Conservation (phyloP, 495 filamentous ascomycete species). For the Penicillium coffeae region DNA sequence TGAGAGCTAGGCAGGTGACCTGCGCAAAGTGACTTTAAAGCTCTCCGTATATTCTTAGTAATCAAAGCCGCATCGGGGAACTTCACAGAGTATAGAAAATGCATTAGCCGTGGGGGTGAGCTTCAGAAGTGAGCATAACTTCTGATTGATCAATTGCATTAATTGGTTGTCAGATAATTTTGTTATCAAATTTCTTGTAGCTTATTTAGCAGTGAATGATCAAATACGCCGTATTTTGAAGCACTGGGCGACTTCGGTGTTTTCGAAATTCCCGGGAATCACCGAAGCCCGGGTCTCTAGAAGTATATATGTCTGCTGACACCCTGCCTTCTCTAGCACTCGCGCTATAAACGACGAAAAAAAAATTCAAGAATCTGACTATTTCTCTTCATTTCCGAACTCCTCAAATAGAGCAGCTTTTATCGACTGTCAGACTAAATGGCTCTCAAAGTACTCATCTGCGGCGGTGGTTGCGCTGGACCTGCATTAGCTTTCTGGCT, state of each 20-base stretch:
- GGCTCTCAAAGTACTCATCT: slow-evolving; percentile 27
- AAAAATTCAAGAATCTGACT: neutral
- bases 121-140: too few relatives aligned
- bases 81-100: too few relatives aligned
- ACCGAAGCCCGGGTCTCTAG: neutral
- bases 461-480: slow-evolving; percentile 22
- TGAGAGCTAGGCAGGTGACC: slow-evolving; percentile 21
- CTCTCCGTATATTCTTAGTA: slow-evolving; percentile 21
- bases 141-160: too few relatives aligned
- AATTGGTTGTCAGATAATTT: too few relatives aligned
- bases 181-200: neutral
- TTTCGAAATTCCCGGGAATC: slow-evolving; percentile 3
- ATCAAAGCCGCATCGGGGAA: too few relatives aligned
- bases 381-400: neutral
- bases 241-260: neutral
- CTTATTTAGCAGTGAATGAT: too few relatives aligned
- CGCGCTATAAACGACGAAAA: too few relatives aligned
- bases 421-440: too few relatives aligned
- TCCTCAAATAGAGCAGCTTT: too few relatives aligned
- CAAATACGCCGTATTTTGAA: too few relatives aligned
- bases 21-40: slow-evolving; percentile 18
- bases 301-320: slow-evolving; percentile 1
- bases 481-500: slow-evolving; percentile 47
- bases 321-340: too few relatives aligned
- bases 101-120: too few relatives aligned